Percentiles rank a stretch among this genome's conserved stretches.
Conservation (phyloP, 148 eudicot species). For the Rhododendron vialii region DNA sequence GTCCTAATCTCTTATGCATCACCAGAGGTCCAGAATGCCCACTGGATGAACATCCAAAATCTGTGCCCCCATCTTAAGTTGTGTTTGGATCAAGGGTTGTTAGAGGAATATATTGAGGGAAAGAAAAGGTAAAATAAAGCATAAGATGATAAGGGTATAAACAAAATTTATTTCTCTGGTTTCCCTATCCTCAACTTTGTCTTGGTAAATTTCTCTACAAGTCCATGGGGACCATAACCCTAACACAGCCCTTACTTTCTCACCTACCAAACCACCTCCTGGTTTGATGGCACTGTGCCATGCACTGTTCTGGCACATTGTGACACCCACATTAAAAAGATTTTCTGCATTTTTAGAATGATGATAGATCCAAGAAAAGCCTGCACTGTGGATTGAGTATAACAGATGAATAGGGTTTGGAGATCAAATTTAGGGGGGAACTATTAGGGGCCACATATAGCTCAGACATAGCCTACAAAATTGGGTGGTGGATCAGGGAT, state of each 20-base stretch:
- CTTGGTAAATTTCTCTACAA: neutral
- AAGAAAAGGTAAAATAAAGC: neutral
- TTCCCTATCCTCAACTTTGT: neutral
- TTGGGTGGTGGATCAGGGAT: conserved; percentile 4
- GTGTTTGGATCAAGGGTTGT: neutral
- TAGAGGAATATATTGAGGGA: neutral
- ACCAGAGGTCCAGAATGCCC: neutral
- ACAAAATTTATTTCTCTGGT: neutral
- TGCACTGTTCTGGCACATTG: neutral
- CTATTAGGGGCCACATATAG: neutral
- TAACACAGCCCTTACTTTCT: neutral
- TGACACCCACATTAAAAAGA: neutral
- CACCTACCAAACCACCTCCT: neutral
- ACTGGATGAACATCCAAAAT: neutral
- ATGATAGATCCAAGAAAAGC: neutral
- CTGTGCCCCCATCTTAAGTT: neutral
- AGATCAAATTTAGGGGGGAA: neutral
- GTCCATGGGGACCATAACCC: neutral
- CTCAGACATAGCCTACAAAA: conserved; percentile 1
- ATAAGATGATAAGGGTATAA: neutral
- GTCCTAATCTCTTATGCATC: neutral
- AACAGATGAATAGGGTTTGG: neutral
- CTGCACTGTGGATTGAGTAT: neutral
- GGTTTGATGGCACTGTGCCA: neutral
- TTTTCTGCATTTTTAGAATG: neutral